These are phyloP conservation scores for Yamadazyma mexicana DNA, from an alignment of 1,139 yeast species.

Conservation along the genomic window DNA sequence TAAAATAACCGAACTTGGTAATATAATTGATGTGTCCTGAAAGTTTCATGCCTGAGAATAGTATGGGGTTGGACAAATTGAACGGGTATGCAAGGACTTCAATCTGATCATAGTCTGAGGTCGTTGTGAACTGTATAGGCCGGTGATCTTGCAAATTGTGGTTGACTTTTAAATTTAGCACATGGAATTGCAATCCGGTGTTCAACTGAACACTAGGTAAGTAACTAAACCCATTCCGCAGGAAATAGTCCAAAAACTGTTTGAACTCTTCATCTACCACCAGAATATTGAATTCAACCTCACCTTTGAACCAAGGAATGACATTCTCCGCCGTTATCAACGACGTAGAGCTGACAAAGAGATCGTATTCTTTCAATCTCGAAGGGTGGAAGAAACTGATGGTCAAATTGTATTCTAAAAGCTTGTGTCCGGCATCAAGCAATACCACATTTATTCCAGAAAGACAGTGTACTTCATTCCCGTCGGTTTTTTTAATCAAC, in stretches of 20 bases:
- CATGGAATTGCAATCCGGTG: conserved; percentile 3
- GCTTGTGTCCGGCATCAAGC: conserved; percentile 5
- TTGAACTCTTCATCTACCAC: conserved; percentile 10
- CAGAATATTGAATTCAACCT: conserved; percentile 9
- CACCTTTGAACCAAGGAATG: conserved; percentile 22
- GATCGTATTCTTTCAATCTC: conserved; percentile 18
- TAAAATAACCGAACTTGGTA: conserved; percentile 30
- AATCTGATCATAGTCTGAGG: conserved; percentile 7
- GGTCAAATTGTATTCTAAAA: conserved; percentile 11
- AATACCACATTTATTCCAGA: conserved; percentile 29
- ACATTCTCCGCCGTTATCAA: conserved; percentile 14
- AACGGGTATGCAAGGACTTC: conserved; percentile 48
- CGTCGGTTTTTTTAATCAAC: conserved; percentile 14
- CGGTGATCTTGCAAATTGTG: conserved; percentile 5
- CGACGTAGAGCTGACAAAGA: conserved; percentile 20
- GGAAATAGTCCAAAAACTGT: conserved; percentile 19
- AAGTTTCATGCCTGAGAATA: conserved; percentile 48
- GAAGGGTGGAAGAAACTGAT: conserved; percentile 14
- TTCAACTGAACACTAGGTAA: conserved; percentile 26
- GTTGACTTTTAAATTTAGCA: conserved; percentile 4
- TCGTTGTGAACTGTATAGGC: conserved; percentile 9
- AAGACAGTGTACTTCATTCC: conserved; percentile 20
- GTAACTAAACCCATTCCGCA: conserved; percentile 26
- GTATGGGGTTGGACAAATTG: conserved; percentile 49
- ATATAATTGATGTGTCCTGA: conserved; percentile 46